A percentile compares a stretch with the other conserved stretches of the same genome.
These are phyloP conservation scores for Diutina catenulata DNA, from an alignment of 1,139 yeast genomes.

Conservation along the genomic window DNA sequence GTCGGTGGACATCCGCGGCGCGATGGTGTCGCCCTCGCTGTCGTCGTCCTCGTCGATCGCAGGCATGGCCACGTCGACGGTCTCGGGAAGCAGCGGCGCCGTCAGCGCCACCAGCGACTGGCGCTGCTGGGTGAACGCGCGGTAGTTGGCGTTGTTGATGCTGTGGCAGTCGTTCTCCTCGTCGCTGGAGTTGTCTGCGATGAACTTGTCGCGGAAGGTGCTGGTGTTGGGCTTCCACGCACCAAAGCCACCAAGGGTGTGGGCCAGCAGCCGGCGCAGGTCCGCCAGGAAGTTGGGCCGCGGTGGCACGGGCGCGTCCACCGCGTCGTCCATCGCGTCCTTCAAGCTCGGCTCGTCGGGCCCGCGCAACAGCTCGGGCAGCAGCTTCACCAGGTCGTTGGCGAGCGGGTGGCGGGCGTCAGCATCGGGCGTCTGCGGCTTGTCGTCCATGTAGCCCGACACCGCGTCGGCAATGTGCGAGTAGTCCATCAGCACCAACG, in stretches of 20 bases:
- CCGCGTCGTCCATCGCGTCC: neutral
- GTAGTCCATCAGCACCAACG: slow-evolving; percentile 3
- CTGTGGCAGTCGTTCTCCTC: neutral
- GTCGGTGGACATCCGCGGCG: neutral
- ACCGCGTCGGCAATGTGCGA: slow-evolving; percentile 3
- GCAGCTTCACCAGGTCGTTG: slow-evolving; percentile 4
- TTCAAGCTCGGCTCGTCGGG: neutral
- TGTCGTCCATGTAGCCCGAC: neutral
- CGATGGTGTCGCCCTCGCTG: neutral
- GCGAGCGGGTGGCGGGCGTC: no score
- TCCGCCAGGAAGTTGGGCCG: neutral
- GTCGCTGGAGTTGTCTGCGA: neutral
- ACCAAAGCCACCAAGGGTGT: neutral
- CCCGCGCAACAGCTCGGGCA: neutral
- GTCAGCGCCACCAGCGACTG: neutral
- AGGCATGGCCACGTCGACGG: slow-evolving; percentile 5
- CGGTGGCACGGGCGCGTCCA: neutral
- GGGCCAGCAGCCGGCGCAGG: slow-evolving; percentile 1
- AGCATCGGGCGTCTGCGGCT: neutral
- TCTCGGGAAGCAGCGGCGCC: neutral
- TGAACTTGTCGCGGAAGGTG: slow-evolving; percentile 1
- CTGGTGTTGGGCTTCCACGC: slow-evolving; percentile 4
- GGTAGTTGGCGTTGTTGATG: neutral
- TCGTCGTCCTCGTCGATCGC: slow-evolving; percentile 1
- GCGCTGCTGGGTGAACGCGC: neutral